Evolutionary conservation across 2,329 filamentous ascomycete species (phyloP).

Genomic region (Aspergillus transmontanensis): DNA sequence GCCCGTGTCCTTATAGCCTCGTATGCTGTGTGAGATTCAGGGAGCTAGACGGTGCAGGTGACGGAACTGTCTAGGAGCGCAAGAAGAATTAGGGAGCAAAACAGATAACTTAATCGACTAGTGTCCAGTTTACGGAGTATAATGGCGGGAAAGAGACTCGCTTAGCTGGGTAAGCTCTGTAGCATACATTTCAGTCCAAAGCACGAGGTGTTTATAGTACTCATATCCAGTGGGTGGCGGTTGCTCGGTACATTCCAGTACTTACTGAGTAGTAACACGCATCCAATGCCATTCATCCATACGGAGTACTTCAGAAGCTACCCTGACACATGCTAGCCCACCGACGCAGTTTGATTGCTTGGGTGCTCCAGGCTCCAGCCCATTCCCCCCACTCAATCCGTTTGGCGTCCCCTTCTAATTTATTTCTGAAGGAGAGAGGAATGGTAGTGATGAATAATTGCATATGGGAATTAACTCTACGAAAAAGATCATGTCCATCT

Average conservation of each 20-base stretch:
- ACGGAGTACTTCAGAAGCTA: not conserved
- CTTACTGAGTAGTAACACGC: not conserved
- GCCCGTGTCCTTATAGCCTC: not conserved
- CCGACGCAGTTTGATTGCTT: not conserved
- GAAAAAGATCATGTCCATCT: not conserved
- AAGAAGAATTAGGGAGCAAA: not conserved
- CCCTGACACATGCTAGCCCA: not conserved
- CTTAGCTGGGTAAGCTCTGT: not conserved
- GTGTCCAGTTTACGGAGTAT: not conserved
- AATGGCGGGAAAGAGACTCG: not conserved
- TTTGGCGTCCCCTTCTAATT: not conserved
- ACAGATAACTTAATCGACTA: not conserved
- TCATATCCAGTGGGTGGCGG: not conserved
- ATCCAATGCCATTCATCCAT: not conserved
- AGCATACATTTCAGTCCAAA: not conserved
- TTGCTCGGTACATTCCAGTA: not conserved
- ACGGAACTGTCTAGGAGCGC: not conserved
- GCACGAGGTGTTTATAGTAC: not conserved
- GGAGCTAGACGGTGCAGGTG: not conserved
- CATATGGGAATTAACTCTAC: not conserved
- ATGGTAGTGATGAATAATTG: not conserved
- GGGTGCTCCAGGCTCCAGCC: not conserved
- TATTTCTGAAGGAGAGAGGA: not conserved
- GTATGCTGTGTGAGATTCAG: not conserved
- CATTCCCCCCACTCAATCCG: not conserved